These are phyloP conservation scores for Ogataea zsoltii DNA, from an alignment of 805 yeast genomes.

Conservation along the genomic window DNA sequence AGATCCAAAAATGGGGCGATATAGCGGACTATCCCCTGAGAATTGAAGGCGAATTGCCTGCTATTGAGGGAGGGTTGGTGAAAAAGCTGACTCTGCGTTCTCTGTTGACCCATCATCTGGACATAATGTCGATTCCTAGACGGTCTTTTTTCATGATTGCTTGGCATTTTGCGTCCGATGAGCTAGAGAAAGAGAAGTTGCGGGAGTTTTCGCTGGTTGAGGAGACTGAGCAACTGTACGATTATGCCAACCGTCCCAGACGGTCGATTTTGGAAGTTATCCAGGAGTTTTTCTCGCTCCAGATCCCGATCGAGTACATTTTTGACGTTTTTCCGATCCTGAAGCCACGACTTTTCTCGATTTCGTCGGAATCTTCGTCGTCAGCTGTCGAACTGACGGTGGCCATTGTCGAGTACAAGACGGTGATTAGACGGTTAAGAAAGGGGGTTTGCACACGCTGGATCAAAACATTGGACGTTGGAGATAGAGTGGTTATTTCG, in stretches of 20 bases:
- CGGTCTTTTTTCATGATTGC: conserved; percentile 74
- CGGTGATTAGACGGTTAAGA: conserved; percentile 73
- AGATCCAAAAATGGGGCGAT: conserved; percentile 71
- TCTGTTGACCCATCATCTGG: conserved; percentile 76
- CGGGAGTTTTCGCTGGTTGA: conserved; percentile 70
- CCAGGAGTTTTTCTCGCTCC: conserved; percentile 74
- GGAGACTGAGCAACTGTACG: conserved; percentile 78
- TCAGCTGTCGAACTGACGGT: conserved; percentile 63
- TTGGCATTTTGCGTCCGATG: conserved; percentile 76
- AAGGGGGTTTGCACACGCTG: conserved; percentile 83
- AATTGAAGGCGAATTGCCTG: conserved; percentile 39
- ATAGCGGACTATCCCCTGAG: conserved; percentile 62
- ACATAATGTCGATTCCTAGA: conserved; percentile 79
- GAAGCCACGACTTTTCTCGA: conserved; percentile 81
- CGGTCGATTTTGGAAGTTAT: conserved; percentile 83
- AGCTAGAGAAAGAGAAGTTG: conserved; percentile 73
- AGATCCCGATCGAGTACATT: conserved; percentile 72
- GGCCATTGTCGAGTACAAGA: conserved; percentile 84
- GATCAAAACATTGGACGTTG: conserved; percentile 51
- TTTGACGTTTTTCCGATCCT: conserved; percentile 78
- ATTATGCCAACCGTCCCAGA: conserved; percentile 92
- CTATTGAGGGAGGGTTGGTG: conserved; percentile 62
- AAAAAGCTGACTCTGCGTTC: conserved; percentile 66
- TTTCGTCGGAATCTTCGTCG: conserved; percentile 60
- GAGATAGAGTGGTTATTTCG: conserved; percentile 54